phyloP scores from a whole-genome alignment of 2,329 filamentous ascomycete species.

The Lecanicillium sp. region DNA sequence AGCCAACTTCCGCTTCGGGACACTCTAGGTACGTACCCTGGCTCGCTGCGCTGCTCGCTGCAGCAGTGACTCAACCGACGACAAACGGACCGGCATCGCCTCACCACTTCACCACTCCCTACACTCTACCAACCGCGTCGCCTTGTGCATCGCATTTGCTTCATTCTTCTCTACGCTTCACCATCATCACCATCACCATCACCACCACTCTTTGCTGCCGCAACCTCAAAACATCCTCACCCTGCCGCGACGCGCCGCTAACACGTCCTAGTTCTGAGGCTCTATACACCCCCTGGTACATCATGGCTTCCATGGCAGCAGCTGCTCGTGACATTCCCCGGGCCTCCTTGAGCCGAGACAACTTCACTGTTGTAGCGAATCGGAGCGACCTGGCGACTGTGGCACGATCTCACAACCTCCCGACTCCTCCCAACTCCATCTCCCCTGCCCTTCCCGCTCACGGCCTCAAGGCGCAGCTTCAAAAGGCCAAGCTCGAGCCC shows the following conservation, averaged over 20 bases:
- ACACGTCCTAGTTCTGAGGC: conserved; percentile 35
- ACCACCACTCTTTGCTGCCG: neutral
- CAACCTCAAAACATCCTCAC: neutral
- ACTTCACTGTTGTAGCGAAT: conserved; percentile 67
- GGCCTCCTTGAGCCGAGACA: conserved; percentile 58
- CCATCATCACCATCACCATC: conserved; percentile 20
- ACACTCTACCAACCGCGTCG: neutral
- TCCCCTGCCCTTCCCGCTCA: conserved; percentile 82
- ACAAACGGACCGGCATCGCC: no score
- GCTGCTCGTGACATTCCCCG: conserved; percentile 62
- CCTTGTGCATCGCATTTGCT: no score
- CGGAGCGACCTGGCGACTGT: conserved; percentile 54
- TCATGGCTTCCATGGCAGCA: conserved; percentile 60
- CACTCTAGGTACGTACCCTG: conserved; percentile 13
- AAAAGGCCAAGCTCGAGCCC: conserved; percentile 52
- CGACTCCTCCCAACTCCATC: conserved; percentile 92
- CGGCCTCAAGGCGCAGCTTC: conserved; percentile 64
- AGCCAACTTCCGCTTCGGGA: conserved; percentile 11
- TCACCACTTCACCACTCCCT: conserved; percentile 3
- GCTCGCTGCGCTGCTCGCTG: neutral
- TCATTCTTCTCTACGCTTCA: neutral
- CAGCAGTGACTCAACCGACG: conserved; percentile 14
- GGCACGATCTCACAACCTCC: conserved; percentile 61
- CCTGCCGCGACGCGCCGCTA: no score
- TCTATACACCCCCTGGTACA: conserved; percentile 35